Evolutionary conservation across 2,329 filamentous ascomycete genomes (phyloP).

Genomic region (Aaosphaeria pasadenensis): DNA sequence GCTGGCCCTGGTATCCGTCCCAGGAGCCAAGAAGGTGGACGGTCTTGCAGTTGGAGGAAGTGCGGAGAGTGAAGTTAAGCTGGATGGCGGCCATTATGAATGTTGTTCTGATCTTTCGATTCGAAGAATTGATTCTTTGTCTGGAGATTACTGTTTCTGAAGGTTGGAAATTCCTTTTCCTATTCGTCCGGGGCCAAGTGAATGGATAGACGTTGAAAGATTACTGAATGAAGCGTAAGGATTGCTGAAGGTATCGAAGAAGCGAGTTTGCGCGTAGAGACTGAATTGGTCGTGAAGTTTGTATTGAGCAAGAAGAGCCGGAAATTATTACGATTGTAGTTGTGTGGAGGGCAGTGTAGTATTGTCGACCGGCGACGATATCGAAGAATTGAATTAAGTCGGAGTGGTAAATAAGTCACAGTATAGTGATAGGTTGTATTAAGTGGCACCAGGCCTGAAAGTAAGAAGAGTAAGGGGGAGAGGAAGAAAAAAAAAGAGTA

Average conservation of each 20-base stretch:
- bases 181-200: conserved; percentile 32
- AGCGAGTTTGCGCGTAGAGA: conserved; percentile 25
- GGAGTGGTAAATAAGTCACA: conserved; percentile 17
- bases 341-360: conserved; percentile 10
- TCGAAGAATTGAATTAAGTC: conserved; percentile 32
- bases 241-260: conserved; percentile 18
- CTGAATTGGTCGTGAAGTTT: conserved; percentile 16
- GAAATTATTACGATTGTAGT: conserved; percentile 36
- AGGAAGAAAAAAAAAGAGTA: conserved; percentile 41
- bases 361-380: conserved; percentile 41
- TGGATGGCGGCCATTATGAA: conserved; percentile 79
- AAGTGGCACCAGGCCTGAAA: conserved; percentile 45
- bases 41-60: conserved; percentile 94
- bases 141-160: no score
- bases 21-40: conserved; percentile 96
- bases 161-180: conserved; percentile 15
- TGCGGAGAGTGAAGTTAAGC: conserved; percentile 92
- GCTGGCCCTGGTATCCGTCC: conserved; percentile 95
- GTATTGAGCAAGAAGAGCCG: conserved; percentile 49
- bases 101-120: conserved; percentile 6
- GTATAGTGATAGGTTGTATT: conserved; percentile 2
- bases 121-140: no score
- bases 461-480: conserved; percentile 37
- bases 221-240: conserved; percentile 34
- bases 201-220: conserved; percentile 35